phyloP scores from a whole-genome alignment of 441 rosid species.

The Gossypium gossypioides region DNA sequence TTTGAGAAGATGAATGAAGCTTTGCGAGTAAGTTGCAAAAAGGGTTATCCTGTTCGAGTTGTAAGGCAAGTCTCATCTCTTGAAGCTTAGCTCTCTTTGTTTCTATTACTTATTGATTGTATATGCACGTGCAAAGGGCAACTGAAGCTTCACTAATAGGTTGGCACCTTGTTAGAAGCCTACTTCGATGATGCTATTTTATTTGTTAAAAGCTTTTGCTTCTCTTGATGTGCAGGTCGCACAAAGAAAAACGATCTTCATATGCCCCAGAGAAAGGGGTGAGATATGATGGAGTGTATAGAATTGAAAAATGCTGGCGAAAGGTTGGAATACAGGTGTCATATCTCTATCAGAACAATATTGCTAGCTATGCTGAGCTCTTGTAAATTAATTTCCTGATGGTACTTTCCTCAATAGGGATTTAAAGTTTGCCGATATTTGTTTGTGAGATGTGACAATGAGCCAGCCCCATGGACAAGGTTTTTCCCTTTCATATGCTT shows the following conservation, averaged over 20 bases:
- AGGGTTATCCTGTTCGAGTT: conserved; percentile 65
- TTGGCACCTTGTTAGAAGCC: background rate
- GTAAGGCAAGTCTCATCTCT: conserved; percentile 35
- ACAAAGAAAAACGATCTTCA: conserved; percentile 51
- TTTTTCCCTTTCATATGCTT: conserved; percentile 10
- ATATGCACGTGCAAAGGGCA: background rate
- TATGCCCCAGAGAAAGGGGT: conserved; percentile 56
- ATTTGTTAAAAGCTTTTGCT: background rate
- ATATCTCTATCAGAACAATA: background rate
- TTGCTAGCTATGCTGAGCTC: background rate
- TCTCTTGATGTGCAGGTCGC: conserved; percentile 28
- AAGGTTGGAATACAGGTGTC: conserved; percentile 49
- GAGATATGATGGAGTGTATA: conserved; percentile 53
- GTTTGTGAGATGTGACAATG: conserved; percentile 65
- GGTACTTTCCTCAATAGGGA: conserved; percentile 29
- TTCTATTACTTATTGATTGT: background rate
- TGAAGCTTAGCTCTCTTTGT: background rate
- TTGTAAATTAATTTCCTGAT: conserved; percentile 1
- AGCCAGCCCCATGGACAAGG: conserved; percentile 77
- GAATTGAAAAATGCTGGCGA: conserved; percentile 63
- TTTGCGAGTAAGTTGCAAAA: conserved; percentile 48
- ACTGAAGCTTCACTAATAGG: background rate
- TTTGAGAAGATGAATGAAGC: conserved; percentile 46
- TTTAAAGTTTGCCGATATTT: conserved; percentile 51
- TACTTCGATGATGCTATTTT: background rate